Percentiles rank a stretch among this genome's conserved stretches.
These are phyloP conservation scores for Dichotomocladium elegans DNA, from an alignment of 371 early-diverging fungal genomes.

Conservation along the genomic window DNA sequence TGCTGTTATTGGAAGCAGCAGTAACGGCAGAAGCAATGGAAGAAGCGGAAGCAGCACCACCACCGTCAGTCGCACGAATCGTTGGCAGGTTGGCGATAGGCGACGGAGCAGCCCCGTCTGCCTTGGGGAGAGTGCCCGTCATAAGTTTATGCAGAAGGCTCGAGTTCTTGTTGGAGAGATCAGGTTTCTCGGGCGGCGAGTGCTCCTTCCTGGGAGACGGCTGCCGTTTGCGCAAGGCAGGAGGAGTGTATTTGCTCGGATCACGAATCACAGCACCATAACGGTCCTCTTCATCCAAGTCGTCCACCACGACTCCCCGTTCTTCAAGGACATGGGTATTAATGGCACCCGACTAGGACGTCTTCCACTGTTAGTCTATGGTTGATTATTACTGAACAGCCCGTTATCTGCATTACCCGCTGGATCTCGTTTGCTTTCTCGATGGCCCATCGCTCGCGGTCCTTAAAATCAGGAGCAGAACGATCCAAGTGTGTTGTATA, in stretches of 20 bases:
- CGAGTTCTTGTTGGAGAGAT: neutral
- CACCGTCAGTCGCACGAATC: too few relatives aligned
- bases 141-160: slow-evolving; percentile 32
- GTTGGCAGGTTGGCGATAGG: slow-evolving; percentile 31
- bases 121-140: slow-evolving; percentile 27
- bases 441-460: slow-evolving; percentile 83
- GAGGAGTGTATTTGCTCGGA: slow-evolving; percentile 77
- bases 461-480: slow-evolving; percentile 79
- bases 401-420: slow-evolving; percentile 34
- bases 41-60: too few relatives aligned
- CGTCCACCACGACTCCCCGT: slow-evolving; percentile 69
- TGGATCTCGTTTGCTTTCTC: slow-evolving; percentile 89
- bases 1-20: too few relatives aligned
- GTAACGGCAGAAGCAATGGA: too few relatives aligned
- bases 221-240: slow-evolving; percentile 73
- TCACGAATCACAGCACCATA: slow-evolving; percentile 80
- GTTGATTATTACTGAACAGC: neutral
- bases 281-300: slow-evolving; percentile 87
- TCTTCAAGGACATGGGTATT: slow-evolving; percentile 94
- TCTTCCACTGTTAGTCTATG: neutral
- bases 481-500: slow-evolving; percentile 95
- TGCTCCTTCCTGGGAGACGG: slow-evolving; percentile 21
- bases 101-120: slow-evolving; percentile 19
- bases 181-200: neutral
- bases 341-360: slow-evolving; percentile 52